Base-by-base conservation (phyloP, 2,329 filamentous ascomycete species). In the Chaetomium sp. region DNA sequence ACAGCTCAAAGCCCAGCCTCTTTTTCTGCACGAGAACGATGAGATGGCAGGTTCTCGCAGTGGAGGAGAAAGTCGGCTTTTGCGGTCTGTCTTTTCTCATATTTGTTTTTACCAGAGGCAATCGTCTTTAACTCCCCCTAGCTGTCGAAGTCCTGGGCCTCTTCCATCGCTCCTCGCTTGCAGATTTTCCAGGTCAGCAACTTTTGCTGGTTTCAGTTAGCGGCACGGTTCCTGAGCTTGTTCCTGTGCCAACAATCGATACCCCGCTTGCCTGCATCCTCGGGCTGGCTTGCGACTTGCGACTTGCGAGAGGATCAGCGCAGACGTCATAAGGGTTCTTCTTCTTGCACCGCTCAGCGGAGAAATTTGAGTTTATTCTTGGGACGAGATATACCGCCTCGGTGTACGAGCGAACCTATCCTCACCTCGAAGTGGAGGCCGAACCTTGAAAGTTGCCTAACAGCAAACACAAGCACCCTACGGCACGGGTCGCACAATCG, bases 241-340 rank as follows among this genome's bases (percentile, higher is more conserved):
- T 60, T 63, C n/a, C 61, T 57, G 47, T 56, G 55, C 55, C 61
- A 63, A 63, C 45, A n/a, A 29, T 13, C 23, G 29, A 49, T 31
- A 53, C 62, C 62, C 62, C 62, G 27, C 56, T 59, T 59, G 19
- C 33, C 47, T 38, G 47, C 31, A n/a, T 55, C 38, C 19, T 42
- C 38, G 45, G 49, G 25, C 31, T 29, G 23, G 16, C 9, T 6
- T 45, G n/a, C n/a, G n/a, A n/a, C n/a, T n/a, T n/a, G n/a, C n/a
- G n/a, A n/a, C n/a, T 19, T 42, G 50, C 58, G 50, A 54, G 23
- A 16, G 19, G 29, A 50, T 45, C 51, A 13, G 51, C 51, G 51
- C 60, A 23, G 60, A 56, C 60, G 58, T 54, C 33, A 42, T 35
- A 8, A 27, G 51, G 35, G 16, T 42, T 42, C 5, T 42, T 42